These are phyloP conservation scores for Boletus pseudo-olivaceus DNA, from an alignment of 768 basidiomycete species.

Conservation along the genomic window DNA sequence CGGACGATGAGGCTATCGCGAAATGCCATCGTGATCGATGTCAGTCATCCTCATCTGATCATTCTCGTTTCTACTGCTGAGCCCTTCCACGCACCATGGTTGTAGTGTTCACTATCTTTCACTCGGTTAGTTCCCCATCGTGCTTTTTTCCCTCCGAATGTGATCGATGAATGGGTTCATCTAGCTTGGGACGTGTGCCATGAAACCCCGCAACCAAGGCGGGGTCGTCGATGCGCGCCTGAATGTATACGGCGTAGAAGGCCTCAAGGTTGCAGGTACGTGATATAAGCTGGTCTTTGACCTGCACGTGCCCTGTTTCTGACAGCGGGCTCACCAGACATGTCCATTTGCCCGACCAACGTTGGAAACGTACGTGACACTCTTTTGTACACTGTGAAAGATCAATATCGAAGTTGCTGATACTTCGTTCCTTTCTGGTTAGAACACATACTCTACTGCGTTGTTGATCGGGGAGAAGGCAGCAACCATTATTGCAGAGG, in stretches of 20 bases:
- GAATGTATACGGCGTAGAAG: slow-evolving; percentile 59
- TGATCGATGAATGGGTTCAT: not conserved
- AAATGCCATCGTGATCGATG: slow-evolving; percentile 20
- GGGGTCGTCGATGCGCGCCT: slow-evolving; percentile 63
- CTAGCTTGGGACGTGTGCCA: slow-evolving; percentile 64
- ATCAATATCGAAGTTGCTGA: not conserved
- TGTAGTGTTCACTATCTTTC: slow-evolving; percentile 10
- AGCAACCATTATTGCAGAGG: slow-evolving; percentile 55
- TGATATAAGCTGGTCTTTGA: not conserved
- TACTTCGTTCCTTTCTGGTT: not conserved
- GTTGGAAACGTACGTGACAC: slow-evolving; percentile 20
- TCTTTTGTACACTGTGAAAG: too few species aligned
- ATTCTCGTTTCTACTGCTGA: not conserved
- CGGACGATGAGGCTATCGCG: slow-evolving; percentile 34
- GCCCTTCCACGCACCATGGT: accelerated
- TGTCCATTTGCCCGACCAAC: slow-evolving; percentile 35
- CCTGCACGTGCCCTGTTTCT: too few species aligned
- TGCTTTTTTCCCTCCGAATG: too few species aligned
- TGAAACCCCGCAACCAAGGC: slow-evolving; percentile 56
- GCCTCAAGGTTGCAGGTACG: slow-evolving; percentile 59
- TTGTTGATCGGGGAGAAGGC: slow-evolving; percentile 58
- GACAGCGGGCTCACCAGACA: too few species aligned
- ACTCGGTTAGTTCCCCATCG: slow-evolving; percentile 10
- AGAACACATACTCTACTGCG: slow-evolving; percentile 45
- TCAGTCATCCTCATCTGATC: not conserved